phyloP scores from a whole-genome alignment of 257 asterid species.

The Solanum bulbocastanum region DNA sequence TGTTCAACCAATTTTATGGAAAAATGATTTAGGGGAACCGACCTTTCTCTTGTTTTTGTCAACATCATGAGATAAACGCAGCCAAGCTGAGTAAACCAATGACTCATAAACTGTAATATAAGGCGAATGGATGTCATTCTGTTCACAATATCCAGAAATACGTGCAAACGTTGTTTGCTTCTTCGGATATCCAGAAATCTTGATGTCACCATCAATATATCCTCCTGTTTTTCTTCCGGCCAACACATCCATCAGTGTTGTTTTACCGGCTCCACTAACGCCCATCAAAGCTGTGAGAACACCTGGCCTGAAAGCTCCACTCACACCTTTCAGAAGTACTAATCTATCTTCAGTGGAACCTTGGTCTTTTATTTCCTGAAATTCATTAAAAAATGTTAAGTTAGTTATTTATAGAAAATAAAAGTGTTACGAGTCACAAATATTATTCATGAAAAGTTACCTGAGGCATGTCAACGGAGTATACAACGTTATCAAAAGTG shows the following conservation, averaged over 20 bases:
- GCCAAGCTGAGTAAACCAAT: constrained; percentile 56
- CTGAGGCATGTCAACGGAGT: constrained; percentile 89
- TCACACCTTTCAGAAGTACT: constrained; percentile 46
- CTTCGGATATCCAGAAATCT: constrained; percentile 53
- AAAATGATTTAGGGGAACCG: neutral
- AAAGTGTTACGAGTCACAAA: neutral
- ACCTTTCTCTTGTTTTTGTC: constrained; percentile 39
- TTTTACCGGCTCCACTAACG: constrained; percentile 72
- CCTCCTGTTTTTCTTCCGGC: constrained; percentile 73
- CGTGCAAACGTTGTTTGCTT: constrained; percentile 62
- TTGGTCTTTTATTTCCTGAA: constrained; percentile 55
- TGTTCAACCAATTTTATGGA: neutral
- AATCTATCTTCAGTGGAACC: constrained; percentile 40
- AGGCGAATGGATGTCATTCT: constrained; percentile 63
- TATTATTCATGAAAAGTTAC: constrained; percentile 12
- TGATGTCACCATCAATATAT: constrained; percentile 42
- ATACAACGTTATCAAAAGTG: constrained; percentile 55
- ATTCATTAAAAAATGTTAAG: neutral
- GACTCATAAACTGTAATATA: constrained; percentile 53
- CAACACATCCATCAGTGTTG: constrained; percentile 64
- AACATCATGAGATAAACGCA: constrained; percentile 41
- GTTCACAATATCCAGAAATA: constrained; percentile 63
- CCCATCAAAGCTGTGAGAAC: constrained; percentile 66
- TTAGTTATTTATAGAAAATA: neutral
- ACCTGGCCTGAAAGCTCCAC: constrained; percentile 62